Conservation (phyloP, 768 basidiomycete species). For the Naematelia aurantialba region DNA sequence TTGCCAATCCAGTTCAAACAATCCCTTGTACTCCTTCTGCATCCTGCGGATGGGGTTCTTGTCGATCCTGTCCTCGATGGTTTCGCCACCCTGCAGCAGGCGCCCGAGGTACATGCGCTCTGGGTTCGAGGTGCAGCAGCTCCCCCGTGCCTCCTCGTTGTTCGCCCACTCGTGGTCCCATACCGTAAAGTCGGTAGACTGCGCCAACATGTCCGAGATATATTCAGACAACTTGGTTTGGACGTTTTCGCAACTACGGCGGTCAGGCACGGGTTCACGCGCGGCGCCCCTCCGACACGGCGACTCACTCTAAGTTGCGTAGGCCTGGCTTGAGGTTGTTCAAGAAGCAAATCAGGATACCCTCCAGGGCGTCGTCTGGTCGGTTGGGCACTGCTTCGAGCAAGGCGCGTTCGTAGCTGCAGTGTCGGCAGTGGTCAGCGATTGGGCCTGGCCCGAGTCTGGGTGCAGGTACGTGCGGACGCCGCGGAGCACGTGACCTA, state of each 20-base stretch:
- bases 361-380: constrained; percentile 41
- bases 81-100: constrained; percentile 34
- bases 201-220: constrained; percentile 26
- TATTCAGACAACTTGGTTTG: constrained; percentile 34
- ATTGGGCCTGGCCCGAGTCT: not conserved
- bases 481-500: constrained; percentile 3
- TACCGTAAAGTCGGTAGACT: constrained; percentile 40
- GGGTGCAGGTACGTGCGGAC: not conserved
- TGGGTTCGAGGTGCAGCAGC: constrained; percentile 25
- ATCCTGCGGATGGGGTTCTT: constrained; percentile 29
- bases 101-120: constrained; percentile 29
- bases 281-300: too few species aligned
- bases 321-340: constrained; percentile 36
- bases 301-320: constrained; percentile 36
- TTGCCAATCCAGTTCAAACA: constrained; percentile 43
- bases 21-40: constrained; percentile 28
- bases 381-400: constrained; percentile 38
- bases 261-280: not conserved
- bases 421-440: too few species aligned
- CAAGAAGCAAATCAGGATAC: constrained; percentile 38
- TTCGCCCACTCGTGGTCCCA: constrained; percentile 43
- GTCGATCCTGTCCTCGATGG: constrained; percentile 15
- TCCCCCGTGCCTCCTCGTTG: constrained; percentile 35
- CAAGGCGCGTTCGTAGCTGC: constrained; percentile 36
- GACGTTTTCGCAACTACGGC: constrained; percentile 32